Conservation (phyloP, 2,329 filamentous ascomycete genomes). For the Teratosphaeria gauchensis region DNA sequence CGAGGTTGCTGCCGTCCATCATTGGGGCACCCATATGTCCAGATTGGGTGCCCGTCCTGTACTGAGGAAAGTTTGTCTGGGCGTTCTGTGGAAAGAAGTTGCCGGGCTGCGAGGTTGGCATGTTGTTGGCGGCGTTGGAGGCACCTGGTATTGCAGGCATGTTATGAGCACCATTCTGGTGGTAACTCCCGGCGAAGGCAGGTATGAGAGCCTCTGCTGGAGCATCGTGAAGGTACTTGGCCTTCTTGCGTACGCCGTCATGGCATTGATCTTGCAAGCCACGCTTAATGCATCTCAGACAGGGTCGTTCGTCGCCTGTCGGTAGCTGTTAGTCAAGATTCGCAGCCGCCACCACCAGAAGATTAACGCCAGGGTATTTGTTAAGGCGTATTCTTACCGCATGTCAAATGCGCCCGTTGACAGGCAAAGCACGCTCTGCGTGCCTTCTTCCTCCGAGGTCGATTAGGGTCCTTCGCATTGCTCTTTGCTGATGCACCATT, state of each 20-base stretch:
- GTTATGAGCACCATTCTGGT: slow-evolving; percentile 14
- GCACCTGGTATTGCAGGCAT: slow-evolving; percentile 12
- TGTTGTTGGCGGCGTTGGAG: slow-evolving; percentile 5
- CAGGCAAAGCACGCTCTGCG: slow-evolving; percentile 92
- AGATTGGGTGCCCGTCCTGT: slow-evolving; percentile 21
- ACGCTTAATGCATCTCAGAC: slow-evolving; percentile 86
- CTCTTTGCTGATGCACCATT: slow-evolving; percentile 24
- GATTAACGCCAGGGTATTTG: slow-evolving; percentile 3
- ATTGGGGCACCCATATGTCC: slow-evolving; percentile 32
- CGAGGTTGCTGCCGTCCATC: slow-evolving; percentile 30
- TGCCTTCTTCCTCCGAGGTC: slow-evolving; percentile 90
- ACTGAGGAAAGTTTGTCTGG: slow-evolving; percentile 30
- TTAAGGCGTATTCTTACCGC: slow-evolving; percentile 57
- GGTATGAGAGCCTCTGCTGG: slow-evolving; percentile 80
- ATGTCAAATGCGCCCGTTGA: slow-evolving; percentile 93
- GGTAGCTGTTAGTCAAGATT: slow-evolving; percentile 14
- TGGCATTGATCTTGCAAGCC: slow-evolving; percentile 85
- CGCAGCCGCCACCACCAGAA: slow-evolving; percentile 13
- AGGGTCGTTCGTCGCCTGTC: slow-evolving; percentile 87
- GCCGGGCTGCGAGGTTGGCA: slow-evolving; percentile 22
- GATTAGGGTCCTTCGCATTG: slow-evolving; percentile 74
- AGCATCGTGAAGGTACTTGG: slow-evolving; percentile 96
- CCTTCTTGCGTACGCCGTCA: slow-evolving; percentile 95
- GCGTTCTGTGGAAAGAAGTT: slow-evolving; percentile 34
- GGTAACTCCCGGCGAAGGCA: slow-evolving; percentile 65